Evolutionary conservation across 768 basidiomycete genomes (phyloP).

Genomic region (Calocybe cyanea): DNA sequence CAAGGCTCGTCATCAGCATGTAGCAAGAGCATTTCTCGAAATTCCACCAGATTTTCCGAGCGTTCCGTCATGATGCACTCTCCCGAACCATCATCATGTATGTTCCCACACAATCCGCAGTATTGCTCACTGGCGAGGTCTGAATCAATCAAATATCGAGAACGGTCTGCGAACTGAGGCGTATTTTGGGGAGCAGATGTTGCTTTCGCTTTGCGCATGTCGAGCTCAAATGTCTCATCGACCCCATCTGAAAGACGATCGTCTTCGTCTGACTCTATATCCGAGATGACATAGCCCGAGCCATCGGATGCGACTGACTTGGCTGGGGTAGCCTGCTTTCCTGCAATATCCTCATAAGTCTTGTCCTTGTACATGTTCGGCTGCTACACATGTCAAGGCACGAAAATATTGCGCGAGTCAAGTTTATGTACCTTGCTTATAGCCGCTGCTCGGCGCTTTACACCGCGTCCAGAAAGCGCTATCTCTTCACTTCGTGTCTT

Average conservation of each 20-base stretch:
- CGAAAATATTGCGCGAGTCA: background rate
- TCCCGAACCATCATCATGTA: constrained; percentile 42
- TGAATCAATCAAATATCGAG: constrained; percentile 4
- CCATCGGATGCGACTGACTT: constrained; percentile 23
- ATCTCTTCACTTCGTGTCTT: constrained; percentile 39
- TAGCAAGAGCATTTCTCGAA: constrained; percentile 60
- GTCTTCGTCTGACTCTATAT: constrained; percentile 18
- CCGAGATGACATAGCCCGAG: constrained; percentile 32
- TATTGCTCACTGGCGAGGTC: constrained; percentile 12
- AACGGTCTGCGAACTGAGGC: constrained; percentile 1
- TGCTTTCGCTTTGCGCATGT: constrained; percentile 16
- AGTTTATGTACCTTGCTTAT: constrained; percentile 35
- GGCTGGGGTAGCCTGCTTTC: constrained; percentile 10
- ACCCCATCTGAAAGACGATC: background rate
- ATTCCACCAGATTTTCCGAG: constrained; percentile 65
- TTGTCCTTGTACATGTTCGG: constrained; percentile 27
- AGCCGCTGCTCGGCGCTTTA: constrained; percentile 70
- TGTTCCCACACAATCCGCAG: constrained; percentile 63
- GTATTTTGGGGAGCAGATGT: constrained; percentile 5
- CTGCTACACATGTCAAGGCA: constrained; percentile 14
- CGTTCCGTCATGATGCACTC: constrained; percentile 63
- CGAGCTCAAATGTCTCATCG: constrained; percentile 13
- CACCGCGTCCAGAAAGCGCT: constrained; percentile 68
- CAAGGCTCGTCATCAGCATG: constrained; percentile 65
- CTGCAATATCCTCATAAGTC: constrained; percentile 2